Conservation (phyloP, 2,329 filamentous ascomycete species). For the Ophiostoma ips region DNA sequence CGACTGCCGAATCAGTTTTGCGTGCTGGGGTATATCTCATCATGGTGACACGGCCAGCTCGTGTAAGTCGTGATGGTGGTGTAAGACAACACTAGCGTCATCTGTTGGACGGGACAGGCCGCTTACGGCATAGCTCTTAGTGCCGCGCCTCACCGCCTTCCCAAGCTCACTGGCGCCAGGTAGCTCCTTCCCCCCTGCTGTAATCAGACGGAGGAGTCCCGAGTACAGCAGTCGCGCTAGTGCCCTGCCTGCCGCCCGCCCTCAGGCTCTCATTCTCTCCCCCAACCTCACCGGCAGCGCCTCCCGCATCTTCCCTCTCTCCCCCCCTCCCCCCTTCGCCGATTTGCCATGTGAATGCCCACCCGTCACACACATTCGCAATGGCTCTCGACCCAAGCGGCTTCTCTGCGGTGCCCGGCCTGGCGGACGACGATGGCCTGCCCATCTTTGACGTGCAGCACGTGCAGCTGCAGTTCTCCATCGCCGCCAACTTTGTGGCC, state of each 20-base stretch:
- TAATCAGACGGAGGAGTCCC: no score
- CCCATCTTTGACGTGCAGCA: conserved; percentile 92
- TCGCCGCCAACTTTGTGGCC: conserved; percentile 90
- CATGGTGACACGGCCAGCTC: neutral
- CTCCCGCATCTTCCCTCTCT: neutral
- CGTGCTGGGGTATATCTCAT: no score
- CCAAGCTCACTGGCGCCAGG: no score
- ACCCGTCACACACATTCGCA: neutral
- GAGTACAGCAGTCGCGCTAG: no score
- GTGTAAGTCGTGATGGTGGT: neutral
- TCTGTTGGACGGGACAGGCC: neutral
- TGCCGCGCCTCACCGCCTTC: conserved; percentile 6
- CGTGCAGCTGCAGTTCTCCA: conserved; percentile 85
- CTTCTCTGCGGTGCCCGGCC: conserved; percentile 41
- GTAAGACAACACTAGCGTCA: neutral
- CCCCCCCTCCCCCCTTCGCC: neutral
- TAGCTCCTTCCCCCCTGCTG: no score
- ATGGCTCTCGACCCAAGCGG: conserved; percentile 60
- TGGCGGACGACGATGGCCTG: conserved; percentile 46
- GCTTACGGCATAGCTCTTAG: neutral
- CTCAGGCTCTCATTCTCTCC: no score
- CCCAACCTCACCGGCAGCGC: neutral
- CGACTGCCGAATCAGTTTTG: no score
- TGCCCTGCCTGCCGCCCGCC: no score
- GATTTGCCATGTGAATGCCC: conserved; percentile 5